phyloP scores from a whole-genome alignment of 1,284 basidiomycete species.

The Takashimella tepidaria region DNA sequence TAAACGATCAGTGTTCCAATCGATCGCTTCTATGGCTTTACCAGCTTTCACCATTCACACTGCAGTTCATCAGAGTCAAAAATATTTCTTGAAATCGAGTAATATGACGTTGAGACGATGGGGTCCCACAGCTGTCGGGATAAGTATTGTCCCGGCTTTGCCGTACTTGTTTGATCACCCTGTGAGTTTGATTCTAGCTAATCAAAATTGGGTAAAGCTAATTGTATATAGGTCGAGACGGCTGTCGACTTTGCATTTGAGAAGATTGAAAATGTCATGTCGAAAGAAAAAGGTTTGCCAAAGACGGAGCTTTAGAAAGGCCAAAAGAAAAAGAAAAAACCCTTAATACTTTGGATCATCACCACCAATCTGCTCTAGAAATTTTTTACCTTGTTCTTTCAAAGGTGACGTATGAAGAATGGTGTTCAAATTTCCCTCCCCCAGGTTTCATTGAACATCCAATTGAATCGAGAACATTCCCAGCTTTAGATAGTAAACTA shows the following conservation, averaged over 20 bases:
- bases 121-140: conserved; percentile 63
- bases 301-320: not conserved
- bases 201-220: not conserved
- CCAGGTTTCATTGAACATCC: no score
- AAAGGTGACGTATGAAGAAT: no score
- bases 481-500: no score
- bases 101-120: conserved; percentile 63
- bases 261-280: conserved; percentile 46
- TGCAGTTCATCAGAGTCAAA: conserved; percentile 70
- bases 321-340: no score
- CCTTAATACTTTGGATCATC: no score
- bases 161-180: conserved; percentile 82
- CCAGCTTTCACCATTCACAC: conserved; percentile 72
- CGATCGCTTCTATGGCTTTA: conserved; percentile 72
- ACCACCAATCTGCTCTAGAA: no score
- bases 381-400: no score
- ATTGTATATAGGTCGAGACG: conserved; percentile 46
- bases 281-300: conserved; percentile 18
- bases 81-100: conserved; percentile 61
- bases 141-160: conserved; percentile 67
- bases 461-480: no score
- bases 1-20: conserved; percentile 78
- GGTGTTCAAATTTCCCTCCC: no score
- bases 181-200: conserved; percentile 34
- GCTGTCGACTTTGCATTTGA: conserved; percentile 51